Conservation (phyloP, 2,329 filamentous ascomycete species). For the Cercospora sp. region DNA sequence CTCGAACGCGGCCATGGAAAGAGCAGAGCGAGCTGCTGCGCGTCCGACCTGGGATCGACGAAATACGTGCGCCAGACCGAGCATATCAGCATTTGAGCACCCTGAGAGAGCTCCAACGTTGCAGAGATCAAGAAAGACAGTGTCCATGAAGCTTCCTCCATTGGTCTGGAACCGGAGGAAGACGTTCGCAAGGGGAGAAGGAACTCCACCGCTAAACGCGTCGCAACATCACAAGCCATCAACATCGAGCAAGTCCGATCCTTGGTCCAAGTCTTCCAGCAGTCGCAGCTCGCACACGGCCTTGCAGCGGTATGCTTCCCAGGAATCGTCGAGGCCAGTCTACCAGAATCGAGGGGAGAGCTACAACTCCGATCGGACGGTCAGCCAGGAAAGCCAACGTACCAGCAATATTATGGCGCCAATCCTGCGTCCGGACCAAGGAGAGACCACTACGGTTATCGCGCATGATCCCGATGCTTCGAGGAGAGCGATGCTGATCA, state of each 20-base stretch:
- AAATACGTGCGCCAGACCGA: conserved; percentile 16
- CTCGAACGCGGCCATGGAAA: background rate
- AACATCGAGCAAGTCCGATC: conserved; percentile 6
- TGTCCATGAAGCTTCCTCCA: conserved; percentile 8
- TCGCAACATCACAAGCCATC: conserved; percentile 7
- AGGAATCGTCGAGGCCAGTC: background rate
- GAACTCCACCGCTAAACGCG: background rate
- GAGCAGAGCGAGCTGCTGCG: background rate
- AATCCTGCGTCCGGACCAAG: conserved; percentile 16
- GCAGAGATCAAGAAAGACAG: background rate
- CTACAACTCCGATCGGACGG: background rate
- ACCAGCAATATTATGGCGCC: background rate
- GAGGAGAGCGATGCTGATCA: background rate
- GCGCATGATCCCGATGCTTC: conserved; percentile 17
- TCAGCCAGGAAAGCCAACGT: background rate
- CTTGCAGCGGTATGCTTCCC: background rate
- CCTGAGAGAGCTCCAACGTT: background rate
- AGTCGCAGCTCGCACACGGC: background rate
- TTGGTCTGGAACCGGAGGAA: conserved; percentile 18
- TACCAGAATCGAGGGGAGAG: background rate
- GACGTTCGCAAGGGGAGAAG: conserved; percentile 12
- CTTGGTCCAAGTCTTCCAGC: conserved; percentile 3
- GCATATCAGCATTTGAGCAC: background rate
- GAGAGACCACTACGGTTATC: conserved; percentile 19
- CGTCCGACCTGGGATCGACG: conserved; percentile 16